Evolutionary conservation across 2,329 filamentous ascomycete species (phyloP).

Genomic region (Ceratocystis alfenasii): DNA sequence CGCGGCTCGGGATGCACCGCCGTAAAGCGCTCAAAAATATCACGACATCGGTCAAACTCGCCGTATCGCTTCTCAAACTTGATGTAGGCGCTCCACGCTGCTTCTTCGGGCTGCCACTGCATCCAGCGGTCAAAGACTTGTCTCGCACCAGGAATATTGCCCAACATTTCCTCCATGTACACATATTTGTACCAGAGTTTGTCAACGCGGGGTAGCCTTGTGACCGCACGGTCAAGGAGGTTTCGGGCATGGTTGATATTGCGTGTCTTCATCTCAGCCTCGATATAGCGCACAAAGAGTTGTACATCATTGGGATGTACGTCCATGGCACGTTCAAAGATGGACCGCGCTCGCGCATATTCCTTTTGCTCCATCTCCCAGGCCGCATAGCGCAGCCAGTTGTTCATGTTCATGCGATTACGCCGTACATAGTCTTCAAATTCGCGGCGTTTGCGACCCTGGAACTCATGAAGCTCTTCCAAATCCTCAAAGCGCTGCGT

Average conservation of each 20-base stretch:
- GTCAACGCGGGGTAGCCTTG: slow-evolving; percentile 77
- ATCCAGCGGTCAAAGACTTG: slow-evolving; percentile 98
- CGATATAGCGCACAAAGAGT: slow-evolving; percentile 86
- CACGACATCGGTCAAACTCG: slow-evolving; percentile 79
- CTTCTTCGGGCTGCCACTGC: slow-evolving; percentile 94
- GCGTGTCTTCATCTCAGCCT: slow-evolving; percentile 82
- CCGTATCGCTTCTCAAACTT: slow-evolving; percentile 92
- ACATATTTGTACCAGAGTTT: slow-evolving; percentile 99
- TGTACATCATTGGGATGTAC: slow-evolving; percentile 77
- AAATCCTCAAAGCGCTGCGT: slow-evolving; percentile 92
- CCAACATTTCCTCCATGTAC: slow-evolving; percentile 96
- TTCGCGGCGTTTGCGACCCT: slow-evolving; percentile 88
- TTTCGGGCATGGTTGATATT: slow-evolving; percentile 98
- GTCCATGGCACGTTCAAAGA: slow-evolving; percentile 91
- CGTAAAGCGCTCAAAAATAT: slow-evolving; percentile 82
- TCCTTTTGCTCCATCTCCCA: slow-evolving; percentile 99
- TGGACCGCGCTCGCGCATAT: slow-evolving; percentile 75
- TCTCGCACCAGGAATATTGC: slow-evolving; percentile 80
- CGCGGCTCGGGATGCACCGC: slow-evolving; percentile 85
- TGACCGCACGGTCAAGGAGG: slow-evolving; percentile 85
- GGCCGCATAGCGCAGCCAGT: slow-evolving; percentile 95
- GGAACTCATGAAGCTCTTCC: slow-evolving; percentile 95
- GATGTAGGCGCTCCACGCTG: slow-evolving; percentile 91
- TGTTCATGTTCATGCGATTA: slow-evolving; percentile 92
- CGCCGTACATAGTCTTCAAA: slow-evolving; percentile 97